Conservation (phyloP, 495 filamentous ascomycete genomes). For the Penicillium canescens region DNA sequence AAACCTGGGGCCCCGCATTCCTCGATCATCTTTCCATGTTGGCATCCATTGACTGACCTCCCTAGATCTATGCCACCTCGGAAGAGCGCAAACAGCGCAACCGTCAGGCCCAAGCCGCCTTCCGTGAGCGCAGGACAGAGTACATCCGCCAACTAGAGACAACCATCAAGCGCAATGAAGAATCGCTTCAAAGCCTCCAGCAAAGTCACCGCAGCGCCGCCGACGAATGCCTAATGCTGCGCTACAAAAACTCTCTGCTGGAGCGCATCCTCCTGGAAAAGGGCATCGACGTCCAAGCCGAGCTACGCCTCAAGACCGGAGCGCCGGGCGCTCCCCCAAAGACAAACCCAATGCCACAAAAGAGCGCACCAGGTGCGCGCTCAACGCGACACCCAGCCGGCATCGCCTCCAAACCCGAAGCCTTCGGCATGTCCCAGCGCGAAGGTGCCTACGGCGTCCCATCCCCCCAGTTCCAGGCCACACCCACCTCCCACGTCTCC, state of each 20-base stretch:
- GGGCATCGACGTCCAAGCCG: constrained; percentile 97
- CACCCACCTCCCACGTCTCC: constrained; percentile 77
- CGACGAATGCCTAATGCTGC: constrained; percentile 96
- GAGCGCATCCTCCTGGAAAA: constrained; percentile 96
- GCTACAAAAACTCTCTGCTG: constrained; percentile 96
- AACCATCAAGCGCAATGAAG: constrained; percentile 96
- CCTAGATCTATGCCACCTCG: constrained; percentile 93
- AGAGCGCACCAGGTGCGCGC: constrained; percentile 20
- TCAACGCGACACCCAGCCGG: constrained; percentile 67
- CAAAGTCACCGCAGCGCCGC: constrained; percentile 92
- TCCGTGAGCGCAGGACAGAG: constrained; percentile 93
- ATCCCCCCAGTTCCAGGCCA: constrained; percentile 69
- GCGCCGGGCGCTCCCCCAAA: constrained; percentile 62
- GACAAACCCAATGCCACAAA: constrained; percentile 48
- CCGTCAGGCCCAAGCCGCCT: constrained; percentile 94
- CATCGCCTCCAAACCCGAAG: constrained; percentile 70
- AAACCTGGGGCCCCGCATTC: constrained; percentile 38
- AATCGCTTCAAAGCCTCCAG: constrained; percentile 85
- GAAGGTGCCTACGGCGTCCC: constrained; percentile 48
- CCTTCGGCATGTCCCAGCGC: constrained; percentile 55
- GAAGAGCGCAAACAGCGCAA: constrained; percentile 98
- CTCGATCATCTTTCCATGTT: constrained; percentile 18
- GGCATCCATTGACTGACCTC: constrained; percentile 15
- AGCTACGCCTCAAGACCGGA: constrained; percentile 85
- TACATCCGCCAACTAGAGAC: constrained; percentile 99